Conservation (phyloP, 805 yeast genomes). For the Candida methanosorbosa region DNA sequence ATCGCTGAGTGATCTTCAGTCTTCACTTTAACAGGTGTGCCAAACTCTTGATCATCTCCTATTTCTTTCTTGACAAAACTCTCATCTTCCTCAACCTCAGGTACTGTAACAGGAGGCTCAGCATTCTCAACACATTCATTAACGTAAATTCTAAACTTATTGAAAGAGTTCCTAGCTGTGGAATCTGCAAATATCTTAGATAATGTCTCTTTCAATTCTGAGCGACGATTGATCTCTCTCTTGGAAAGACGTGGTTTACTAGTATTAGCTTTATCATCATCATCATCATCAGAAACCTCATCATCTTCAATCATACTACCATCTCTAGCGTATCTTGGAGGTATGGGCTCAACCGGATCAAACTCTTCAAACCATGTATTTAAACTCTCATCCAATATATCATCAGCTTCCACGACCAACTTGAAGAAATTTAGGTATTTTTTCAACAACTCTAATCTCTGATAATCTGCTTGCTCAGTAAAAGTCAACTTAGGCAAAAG, state of each 20-base stretch:
- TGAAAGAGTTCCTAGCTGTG: constrained; percentile 14
- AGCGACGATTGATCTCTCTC: no score
- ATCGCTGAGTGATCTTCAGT: no score
- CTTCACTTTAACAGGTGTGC: no score
- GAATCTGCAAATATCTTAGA: constrained; percentile 4
- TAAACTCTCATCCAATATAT: constrained; percentile 1
- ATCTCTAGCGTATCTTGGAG: not conserved
- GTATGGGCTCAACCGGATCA: not conserved
- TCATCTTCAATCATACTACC: not conserved
- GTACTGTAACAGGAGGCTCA: constrained; percentile 5
- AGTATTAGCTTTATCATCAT: constrained; percentile 16
- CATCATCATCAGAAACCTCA: constrained; percentile 9
- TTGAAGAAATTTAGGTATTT: not conserved
- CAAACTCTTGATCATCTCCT: not conserved
- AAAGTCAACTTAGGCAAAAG: constrained; percentile 41
- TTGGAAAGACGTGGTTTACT: constrained; percentile 1
- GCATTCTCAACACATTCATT: constrained; percentile 17
- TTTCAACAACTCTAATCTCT: constrained; percentile 13
- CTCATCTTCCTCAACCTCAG: constrained; percentile 7
- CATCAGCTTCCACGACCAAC: not conserved
- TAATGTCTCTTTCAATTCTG: not conserved
- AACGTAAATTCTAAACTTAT: constrained; percentile 16
- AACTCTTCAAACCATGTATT: not conserved
- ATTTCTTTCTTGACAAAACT: not conserved
- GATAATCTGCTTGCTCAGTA: constrained; percentile 19